Conservation (phyloP, 2,329 filamentous ascomycete species). For the Neobulgaria alba region DNA sequence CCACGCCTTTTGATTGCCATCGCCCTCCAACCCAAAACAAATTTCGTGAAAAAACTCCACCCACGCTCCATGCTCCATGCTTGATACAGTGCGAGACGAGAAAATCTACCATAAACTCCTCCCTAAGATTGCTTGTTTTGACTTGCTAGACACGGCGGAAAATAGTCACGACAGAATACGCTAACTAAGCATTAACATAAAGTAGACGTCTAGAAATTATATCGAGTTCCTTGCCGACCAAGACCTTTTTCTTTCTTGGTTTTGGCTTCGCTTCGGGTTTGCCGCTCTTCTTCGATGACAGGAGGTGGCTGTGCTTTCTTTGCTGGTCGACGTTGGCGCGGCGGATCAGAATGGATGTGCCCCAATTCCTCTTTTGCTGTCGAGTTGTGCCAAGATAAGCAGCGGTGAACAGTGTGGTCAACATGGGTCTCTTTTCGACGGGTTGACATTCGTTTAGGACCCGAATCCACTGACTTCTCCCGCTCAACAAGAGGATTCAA, state of each 20-base stretch:
- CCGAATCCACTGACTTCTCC: conserved; percentile 31
- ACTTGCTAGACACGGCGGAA: too few species aligned
- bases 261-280: conserved; percentile 12
- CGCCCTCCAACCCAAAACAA: too few species aligned
- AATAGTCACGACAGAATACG: too few species aligned
- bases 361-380: conserved; percentile 49
- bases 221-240: conserved; percentile 17
- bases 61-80: too few species aligned
- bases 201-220: conserved; percentile 17
- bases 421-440: conserved; percentile 51
- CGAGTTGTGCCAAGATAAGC: conserved; percentile 57
- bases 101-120: too few species aligned
- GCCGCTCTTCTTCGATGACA: conserved; percentile 29
- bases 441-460: conserved; percentile 47
- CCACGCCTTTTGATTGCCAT: too few species aligned
- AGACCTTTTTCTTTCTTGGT: conserved; percentile 19
- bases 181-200: too few species aligned
- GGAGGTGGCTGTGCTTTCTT: conserved; percentile 21
- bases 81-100: too few species aligned
- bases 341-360: conserved; percentile 51
- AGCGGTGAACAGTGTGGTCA: conserved; percentile 45
- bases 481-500: conserved; percentile 45
- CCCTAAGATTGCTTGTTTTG: too few species aligned
- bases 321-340: conserved; percentile 33
- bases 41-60: too few species aligned